Evolutionary conservation across 2,329 filamentous ascomycete genomes (phyloP), one percentile per base, ranked within the genome.

Genomic region (Aspergillus ruber): DNA sequence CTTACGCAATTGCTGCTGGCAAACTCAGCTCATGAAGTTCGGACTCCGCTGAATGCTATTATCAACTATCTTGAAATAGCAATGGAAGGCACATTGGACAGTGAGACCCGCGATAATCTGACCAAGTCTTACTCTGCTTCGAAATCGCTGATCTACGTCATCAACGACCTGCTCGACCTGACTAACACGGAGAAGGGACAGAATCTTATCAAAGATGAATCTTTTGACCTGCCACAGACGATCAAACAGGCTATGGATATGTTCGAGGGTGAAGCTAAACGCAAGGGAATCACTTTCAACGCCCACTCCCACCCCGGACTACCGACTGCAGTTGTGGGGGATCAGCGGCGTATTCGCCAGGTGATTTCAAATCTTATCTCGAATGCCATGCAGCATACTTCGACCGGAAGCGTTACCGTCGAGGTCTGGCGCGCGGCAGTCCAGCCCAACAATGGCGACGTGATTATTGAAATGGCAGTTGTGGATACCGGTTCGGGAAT

Each of bases 1-100:
- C 74, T 95, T 2, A 95, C 88, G 0, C 77, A 82, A 42, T 69
- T 95, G 3, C 69, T 95, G 1, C 74, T 95, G 18, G 87, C 89
- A 4, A 95, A 95, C 55, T 94, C 89, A 0, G 90, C 90, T 0
- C 90, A 95, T 54, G 90, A 95, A 71, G 88, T 95, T 7, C 84
- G 90, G 43, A 95, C 90, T 0, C 90, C 90, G 0, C 71, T 95
- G 2, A 95, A 95, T 60, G 90, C 90, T 13, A 95, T 95, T 59
- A 94, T 95, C 67, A 95, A 95, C 58, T 95, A 94, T 56, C 78
- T 95, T 1, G 90, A 95, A 57, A 95, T 95, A 54, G 90, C 90
- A 0, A 71, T 95, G 1, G 90, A 95, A 68, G 88, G 89, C 0
- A 72, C 76, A 0, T 72, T 95, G 3, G 90, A 95, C 53, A 73